Evolutionary conservation across 371 early-diverging fungal species (phyloP).

Genomic region (Ordospora pajunii): DNA sequence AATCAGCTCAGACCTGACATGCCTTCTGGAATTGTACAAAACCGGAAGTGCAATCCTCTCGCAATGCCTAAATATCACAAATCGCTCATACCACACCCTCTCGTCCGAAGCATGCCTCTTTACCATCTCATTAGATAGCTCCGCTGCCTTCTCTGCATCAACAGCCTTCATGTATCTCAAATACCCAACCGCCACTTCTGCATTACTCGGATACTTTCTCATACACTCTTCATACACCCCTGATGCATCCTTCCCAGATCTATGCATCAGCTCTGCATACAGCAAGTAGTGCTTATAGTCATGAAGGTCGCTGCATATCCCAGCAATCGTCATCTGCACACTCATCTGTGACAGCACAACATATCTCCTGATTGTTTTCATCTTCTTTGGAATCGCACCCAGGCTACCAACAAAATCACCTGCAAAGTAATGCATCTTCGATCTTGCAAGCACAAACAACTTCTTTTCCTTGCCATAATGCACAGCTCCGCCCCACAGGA

Average conservation of each 20-base stretch:
- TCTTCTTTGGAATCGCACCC: neutral
- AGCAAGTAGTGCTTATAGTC: neutral
- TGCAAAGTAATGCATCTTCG: neutral
- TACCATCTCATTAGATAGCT: neutral
- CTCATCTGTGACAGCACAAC: neutral
- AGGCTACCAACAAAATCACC: neutral
- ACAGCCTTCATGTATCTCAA: neutral
- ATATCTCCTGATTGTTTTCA: neutral
- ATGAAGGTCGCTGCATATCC: neutral
- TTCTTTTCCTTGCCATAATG: slow-evolving; percentile 8
- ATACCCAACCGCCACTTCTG: neutral
- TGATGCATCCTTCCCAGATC: neutral
- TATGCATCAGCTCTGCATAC: neutral
- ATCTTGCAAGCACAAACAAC: neutral
- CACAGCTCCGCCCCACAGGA: neutral
- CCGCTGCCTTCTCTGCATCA: neutral
- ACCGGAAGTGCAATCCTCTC: neutral
- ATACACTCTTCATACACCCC: neutral
- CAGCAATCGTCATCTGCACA: neutral
- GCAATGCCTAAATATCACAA: slow-evolving; percentile 16
- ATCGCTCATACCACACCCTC: neutral
- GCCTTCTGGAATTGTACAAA: slow-evolving; percentile 6
- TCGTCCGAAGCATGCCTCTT: neutral
- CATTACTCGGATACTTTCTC: neutral
- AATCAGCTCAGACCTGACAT: slow-evolving; percentile 13